Percentiles rank a stretch among this genome's conserved stretches.
phyloP scores from a whole-genome alignment of 2,329 filamentous ascomycete species.

The Fusarium continuum region DNA sequence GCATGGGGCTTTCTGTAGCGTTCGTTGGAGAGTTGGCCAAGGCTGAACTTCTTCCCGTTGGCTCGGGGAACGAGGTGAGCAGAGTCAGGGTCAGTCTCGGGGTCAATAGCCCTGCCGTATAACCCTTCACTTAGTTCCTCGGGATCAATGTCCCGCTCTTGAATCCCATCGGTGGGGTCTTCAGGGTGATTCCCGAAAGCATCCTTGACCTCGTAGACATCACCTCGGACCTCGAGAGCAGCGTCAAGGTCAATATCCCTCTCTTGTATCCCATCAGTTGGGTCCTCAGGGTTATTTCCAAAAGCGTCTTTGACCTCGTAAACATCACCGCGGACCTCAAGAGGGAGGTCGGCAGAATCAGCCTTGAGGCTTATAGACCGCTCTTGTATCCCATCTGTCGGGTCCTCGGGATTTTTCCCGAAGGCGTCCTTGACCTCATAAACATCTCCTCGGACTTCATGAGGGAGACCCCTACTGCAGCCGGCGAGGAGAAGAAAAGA shows the following conservation, averaged over 20 bases:
- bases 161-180: not conserved
- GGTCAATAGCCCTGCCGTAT: slow-evolving; percentile 1
- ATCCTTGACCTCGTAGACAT: not conserved
- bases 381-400: not conserved
- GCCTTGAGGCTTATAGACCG: not conserved
- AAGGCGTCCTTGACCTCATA: slow-evolving; percentile 9
- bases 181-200: not conserved
- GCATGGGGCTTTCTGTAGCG: slow-evolving; percentile 48
- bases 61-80: slow-evolving; percentile 10
- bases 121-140: slow-evolving; percentile 5
- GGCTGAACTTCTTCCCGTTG: slow-evolving; percentile 38
- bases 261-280: not conserved
- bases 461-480: slow-evolving; percentile 24
- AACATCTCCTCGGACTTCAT: slow-evolving; percentile 9
- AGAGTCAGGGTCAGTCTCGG: not conserved
- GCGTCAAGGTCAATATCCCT: not conserved
- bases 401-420: not conserved
- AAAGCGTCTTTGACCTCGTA: not conserved
- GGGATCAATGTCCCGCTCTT: not conserved
- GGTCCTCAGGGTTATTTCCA: slow-evolving; percentile 3
- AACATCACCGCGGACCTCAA: not conserved
- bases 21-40: slow-evolving; percentile 49
- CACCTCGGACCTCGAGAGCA: no score
- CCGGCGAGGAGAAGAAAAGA: slow-evolving; percentile 27
- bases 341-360: not conserved